phyloP scores from a whole-genome alignment of 257 asterid species.

The Cinchona pubescens region DNA sequence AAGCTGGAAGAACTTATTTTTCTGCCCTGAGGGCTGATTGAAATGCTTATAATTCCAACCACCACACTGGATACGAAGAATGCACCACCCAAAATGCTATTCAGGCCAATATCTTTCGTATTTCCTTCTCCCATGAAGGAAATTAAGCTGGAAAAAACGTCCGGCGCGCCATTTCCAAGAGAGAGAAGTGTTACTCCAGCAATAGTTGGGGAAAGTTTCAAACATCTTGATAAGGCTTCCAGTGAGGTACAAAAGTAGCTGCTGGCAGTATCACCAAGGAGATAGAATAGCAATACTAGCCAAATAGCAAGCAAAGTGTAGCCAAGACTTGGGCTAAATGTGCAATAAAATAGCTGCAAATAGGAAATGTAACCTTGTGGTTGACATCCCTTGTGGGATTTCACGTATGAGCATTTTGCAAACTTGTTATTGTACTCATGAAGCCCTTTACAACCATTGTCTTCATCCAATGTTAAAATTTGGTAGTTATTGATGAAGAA shows the following conservation, averaged over 20 bases:
- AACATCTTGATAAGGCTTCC: constrained; percentile 21
- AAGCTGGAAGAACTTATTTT: constrained; percentile 9
- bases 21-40: constrained; percentile 1
- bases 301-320: constrained; percentile 19
- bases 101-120: constrained; percentile 23
- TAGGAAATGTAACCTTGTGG: constrained; percentile 31
- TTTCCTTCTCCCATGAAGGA: constrained; percentile 27
- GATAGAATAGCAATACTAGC: constrained; percentile 32
- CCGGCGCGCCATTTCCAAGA: constrained; percentile 40
- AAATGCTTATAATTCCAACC: constrained; percentile 24
- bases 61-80: constrained; percentile 19
- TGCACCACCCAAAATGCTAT: constrained; percentile 25
- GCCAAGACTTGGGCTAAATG: constrained; percentile 25
- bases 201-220: constrained; percentile 28
- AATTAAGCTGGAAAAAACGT: constrained; percentile 24
- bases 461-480: constrained; percentile 3
- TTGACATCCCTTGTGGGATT: constrained; percentile 27
- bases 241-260: constrained; percentile 36
- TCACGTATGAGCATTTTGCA: constrained; percentile 29
- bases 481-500: not conserved
- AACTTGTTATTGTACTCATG: not conserved
- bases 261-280: constrained; percentile 36
- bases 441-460: constrained; percentile 21
- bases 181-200: constrained; percentile 39
- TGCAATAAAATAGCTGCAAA: constrained; percentile 33